Conservation (phyloP, 1,284 basidiomycete genomes). For the Leccinum ponderosum region DNA sequence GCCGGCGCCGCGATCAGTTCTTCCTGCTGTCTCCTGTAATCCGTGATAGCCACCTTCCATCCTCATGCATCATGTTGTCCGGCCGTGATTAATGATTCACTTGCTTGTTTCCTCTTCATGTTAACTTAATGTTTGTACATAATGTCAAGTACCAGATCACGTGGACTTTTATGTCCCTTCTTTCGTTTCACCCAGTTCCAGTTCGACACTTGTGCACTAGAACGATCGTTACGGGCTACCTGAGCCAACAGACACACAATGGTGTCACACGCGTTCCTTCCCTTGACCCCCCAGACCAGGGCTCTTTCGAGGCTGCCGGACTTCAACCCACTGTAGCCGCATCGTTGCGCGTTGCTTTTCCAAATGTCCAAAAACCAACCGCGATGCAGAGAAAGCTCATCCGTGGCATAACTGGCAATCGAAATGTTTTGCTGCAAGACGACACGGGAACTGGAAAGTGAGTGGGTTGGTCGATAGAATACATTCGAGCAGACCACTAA, state of each 20-base stretch:
- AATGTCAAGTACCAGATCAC: slow-evolving; percentile 3
- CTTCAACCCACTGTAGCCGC: slow-evolving; percentile 47
- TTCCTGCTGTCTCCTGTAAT: slow-evolving; percentile 8
- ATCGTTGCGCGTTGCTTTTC: slow-evolving; percentile 59
- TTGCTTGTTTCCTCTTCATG: neutral
- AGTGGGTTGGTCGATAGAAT: slow-evolving; percentile 26
- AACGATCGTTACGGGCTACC: slow-evolving; percentile 12
- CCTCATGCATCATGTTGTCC: slow-evolving; percentile 20
- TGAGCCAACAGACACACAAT: slow-evolving; percentile 20
- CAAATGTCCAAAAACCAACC: slow-evolving; percentile 59
- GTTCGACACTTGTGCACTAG: slow-evolving; percentile 18
- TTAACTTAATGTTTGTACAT: slow-evolving; percentile 3
- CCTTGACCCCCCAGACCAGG: slow-evolving; percentile 1
- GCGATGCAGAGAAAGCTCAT: slow-evolving; percentile 60
- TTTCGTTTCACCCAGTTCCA: slow-evolving; percentile 7
- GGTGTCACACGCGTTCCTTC: neutral
- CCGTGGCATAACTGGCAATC: slow-evolving; percentile 54
- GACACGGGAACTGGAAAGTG: slow-evolving; percentile 78
- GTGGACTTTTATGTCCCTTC: slow-evolving; percentile 26
- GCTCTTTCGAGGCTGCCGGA: slow-evolving; percentile 51
- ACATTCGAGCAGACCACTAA: slow-evolving; percentile 1
- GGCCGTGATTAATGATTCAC: neutral
- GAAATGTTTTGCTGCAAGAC: slow-evolving; percentile 67
- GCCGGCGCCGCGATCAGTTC: slow-evolving; percentile 2
- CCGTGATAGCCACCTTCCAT: slow-evolving; percentile 25